These are phyloP conservation scores for Flaveria brownii DNA, from an alignment of 129 eudicot species.

Conservation along the genomic window DNA sequence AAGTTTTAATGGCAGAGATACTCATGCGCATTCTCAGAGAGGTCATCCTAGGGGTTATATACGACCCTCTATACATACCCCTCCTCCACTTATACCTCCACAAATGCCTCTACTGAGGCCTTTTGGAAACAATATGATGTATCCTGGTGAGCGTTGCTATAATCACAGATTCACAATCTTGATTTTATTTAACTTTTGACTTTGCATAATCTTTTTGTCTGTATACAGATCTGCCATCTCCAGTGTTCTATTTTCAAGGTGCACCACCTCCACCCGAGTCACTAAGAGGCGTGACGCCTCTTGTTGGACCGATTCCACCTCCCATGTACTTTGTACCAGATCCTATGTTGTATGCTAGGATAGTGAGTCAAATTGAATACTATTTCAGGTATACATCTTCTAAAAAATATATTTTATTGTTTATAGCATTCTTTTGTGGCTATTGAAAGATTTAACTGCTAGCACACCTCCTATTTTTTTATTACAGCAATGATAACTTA, in stretches of 20 bases:
- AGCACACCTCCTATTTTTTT: constrained; percentile 9
- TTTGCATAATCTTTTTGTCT: constrained; percentile 12
- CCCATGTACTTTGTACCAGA: constrained; percentile 45
- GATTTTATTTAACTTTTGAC: background rate
- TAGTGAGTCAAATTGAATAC: constrained; percentile 71
- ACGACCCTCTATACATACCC: constrained; percentile 48
- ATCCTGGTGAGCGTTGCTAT: constrained; percentile 50
- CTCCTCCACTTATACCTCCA: constrained; percentile 50
- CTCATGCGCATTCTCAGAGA: constrained; percentile 51
- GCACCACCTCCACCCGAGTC: constrained; percentile 47
- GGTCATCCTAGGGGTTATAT: constrained; percentile 52
- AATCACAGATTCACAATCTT: background rate
- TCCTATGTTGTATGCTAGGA: constrained; percentile 51
- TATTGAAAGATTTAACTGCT: constrained; percentile 15
- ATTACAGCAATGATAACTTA: constrained; percentile 71
- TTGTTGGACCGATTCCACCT: constrained; percentile 51
- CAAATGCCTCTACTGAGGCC: constrained; percentile 47
- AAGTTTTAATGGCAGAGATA: constrained; percentile 61
- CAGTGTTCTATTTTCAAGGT: constrained; percentile 48
- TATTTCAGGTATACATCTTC: constrained; percentile 61
- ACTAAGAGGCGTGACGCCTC: constrained; percentile 52
- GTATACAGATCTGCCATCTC: constrained; percentile 53
- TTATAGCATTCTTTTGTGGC: background rate
- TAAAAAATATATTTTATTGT: background rate
- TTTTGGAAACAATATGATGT: constrained; percentile 48